A percentile compares a stretch with the other conserved stretches of the same genome.
These are phyloP conservation scores for Emmonsia crescens DNA, from an alignment of 2,329 filamentous ascomycete species.

Conservation along the genomic window DNA sequence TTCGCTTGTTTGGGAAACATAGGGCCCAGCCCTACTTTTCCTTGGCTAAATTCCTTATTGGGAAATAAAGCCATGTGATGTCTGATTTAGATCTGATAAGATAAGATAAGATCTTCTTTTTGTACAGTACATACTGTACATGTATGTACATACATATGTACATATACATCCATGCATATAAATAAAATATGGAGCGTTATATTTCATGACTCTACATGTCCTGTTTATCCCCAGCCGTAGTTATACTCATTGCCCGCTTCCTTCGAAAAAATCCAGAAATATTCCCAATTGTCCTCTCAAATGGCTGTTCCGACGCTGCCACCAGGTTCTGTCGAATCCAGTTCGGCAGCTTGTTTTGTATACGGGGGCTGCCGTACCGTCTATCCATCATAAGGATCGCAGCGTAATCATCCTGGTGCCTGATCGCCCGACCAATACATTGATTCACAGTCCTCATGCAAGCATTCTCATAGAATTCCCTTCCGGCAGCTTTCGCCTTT, in stretches of 20 bases:
- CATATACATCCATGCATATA: no score
- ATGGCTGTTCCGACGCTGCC: conserved; percentile 16
- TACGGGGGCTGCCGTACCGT: conserved; percentile 62
- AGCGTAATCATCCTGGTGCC: conserved; percentile 81
- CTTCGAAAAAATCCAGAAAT: conserved; percentile 24
- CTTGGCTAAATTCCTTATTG: conserved; percentile 11
- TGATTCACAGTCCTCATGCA: conserved; percentile 98
- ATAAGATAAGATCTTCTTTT: not conserved
- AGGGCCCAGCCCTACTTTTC: conserved; percentile 20
- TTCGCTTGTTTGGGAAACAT: conserved; percentile 21
- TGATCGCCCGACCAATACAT: conserved; percentile 83
- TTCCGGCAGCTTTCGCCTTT: conserved; percentile 42
- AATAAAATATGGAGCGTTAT: not conserved
- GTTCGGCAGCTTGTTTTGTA: conserved; percentile 67
- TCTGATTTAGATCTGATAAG: not conserved
- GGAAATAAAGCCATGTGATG: not conserved
- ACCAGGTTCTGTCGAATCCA: conserved; percentile 71
- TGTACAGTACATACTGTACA: no score
- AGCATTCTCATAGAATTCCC: conserved; percentile 84
- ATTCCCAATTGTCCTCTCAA: conserved; percentile 19
- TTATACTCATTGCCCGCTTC: conserved; percentile 9
- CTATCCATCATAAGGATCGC: conserved; percentile 76
- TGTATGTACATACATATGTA: no score
- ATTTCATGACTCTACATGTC: not conserved
- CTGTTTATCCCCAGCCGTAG: not conserved